Percentiles rank a stretch among this genome's conserved stretches.
These are phyloP conservation scores for Pseudofabraea citricarpa DNA, from an alignment of 2,329 filamentous ascomycete genomes.

Conservation along the genomic window DNA sequence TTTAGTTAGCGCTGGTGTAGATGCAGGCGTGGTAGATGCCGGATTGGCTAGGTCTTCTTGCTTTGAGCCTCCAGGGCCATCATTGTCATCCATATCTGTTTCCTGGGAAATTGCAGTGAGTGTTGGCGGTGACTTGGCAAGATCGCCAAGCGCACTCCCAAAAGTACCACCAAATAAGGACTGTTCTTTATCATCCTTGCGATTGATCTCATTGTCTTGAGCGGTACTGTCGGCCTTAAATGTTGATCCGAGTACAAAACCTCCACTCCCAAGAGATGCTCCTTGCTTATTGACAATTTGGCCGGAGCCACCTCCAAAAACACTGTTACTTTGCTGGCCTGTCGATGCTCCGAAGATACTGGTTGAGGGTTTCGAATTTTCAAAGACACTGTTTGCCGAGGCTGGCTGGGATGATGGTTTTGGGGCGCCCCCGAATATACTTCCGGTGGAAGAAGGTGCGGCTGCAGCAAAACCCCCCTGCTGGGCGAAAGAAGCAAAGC, in stretches of 20 bases:
- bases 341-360: slow-evolving; percentile 26
- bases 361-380: slow-evolving; percentile 13
- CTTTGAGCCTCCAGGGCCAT: slow-evolving; percentile 10
- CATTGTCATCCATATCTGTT: slow-evolving; percentile 43
- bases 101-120: slow-evolving; percentile 35
- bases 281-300: background rate
- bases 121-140: slow-evolving; percentile 28
- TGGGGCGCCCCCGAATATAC: slow-evolving; percentile 18
- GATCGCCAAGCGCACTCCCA: slow-evolving; percentile 49
- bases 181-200: slow-evolving; percentile 35
- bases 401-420: slow-evolving; percentile 11
- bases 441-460: slow-evolving; percentile 24
- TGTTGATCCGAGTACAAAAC: slow-evolving; percentile 25
- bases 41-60: slow-evolving; percentile 8
- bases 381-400: slow-evolving; percentile 7
- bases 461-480: slow-evolving; percentile 47
- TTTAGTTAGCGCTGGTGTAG: slow-evolving; percentile 20
- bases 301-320: slow-evolving; percentile 4
- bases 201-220: slow-evolving; percentile 53
- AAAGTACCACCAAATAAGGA: slow-evolving; percentile 61
- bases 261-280: slow-evolving; percentile 10
- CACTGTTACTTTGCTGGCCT: slow-evolving; percentile 20
- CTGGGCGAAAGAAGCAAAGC: slow-evolving; percentile 50
- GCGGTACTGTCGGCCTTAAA: slow-evolving; percentile 43
- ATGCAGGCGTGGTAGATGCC: slow-evolving; percentile 16